These are phyloP conservation scores for Cladosporium sp. DNA, from an alignment of 2,329 filamentous ascomycete species.

Conservation along the genomic window DNA sequence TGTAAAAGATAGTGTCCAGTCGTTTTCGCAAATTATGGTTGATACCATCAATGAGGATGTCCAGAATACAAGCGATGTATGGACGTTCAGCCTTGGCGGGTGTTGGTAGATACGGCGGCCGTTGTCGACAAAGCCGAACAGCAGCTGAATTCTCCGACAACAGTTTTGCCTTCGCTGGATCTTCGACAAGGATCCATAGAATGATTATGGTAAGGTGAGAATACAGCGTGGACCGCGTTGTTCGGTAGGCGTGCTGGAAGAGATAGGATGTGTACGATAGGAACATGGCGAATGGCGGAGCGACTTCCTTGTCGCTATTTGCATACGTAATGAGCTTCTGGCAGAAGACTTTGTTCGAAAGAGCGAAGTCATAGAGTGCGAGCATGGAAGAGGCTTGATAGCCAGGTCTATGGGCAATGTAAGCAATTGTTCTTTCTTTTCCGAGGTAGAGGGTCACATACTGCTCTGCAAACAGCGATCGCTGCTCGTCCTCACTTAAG, in stretches of 20 bases:
- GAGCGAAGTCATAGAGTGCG: constrained; percentile 85
- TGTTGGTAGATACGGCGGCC: constrained; percentile 76
- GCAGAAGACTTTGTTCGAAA: constrained; percentile 93
- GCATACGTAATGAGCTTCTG: constrained; percentile 65
- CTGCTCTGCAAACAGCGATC: constrained; percentile 74
- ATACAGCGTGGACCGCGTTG: constrained; percentile 71
- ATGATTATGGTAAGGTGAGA: constrained; percentile 80
- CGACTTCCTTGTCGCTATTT: constrained; percentile 20
- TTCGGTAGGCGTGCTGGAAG: constrained; percentile 86
- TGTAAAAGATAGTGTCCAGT: constrained; percentile 69
- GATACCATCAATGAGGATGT: constrained; percentile 83
- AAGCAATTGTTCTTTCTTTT: background rate
- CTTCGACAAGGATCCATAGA: constrained; percentile 80
- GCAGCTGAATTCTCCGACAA: constrained; percentile 71
- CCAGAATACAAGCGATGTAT: constrained; percentile 70
- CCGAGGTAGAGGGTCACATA: constrained; percentile 41
- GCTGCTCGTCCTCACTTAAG: constrained; percentile 73
- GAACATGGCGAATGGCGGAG: constrained; percentile 66
- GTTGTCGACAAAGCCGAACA: constrained; percentile 83
- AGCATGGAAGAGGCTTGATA: constrained; percentile 75
- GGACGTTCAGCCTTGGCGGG: constrained; percentile 64
- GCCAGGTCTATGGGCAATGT: constrained; percentile 58
- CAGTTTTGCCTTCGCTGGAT: constrained; percentile 73
- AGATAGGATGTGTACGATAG: constrained; percentile 89
- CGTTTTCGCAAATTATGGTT: constrained; percentile 88